Evolutionary conservation across 2,329 filamentous ascomycete genomes (phyloP).

Genomic region (Didymella pinodella): DNA sequence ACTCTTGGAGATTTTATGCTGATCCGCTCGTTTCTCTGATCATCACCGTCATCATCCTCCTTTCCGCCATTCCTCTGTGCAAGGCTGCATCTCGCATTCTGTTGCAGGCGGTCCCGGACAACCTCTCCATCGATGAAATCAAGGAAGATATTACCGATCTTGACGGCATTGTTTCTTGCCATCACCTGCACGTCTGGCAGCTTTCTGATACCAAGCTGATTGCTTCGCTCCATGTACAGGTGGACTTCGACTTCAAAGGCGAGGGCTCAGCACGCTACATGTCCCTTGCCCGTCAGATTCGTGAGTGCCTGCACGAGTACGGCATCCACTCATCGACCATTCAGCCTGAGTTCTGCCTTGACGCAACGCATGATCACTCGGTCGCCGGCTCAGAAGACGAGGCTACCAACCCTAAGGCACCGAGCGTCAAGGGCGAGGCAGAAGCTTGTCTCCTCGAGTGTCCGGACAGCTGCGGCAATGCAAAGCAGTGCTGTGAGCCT

Average conservation of each 20-base stretch:
- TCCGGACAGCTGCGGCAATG: constrained; percentile 53
- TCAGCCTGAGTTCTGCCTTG: constrained; percentile 79
- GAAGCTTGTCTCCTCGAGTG: constrained; percentile 55
- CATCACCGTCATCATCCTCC: constrained; percentile 81
- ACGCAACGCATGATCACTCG: constrained; percentile 55
- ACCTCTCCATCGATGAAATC: constrained; percentile 88
- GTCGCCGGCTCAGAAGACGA: constrained; percentile 45
- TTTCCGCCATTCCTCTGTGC: constrained; percentile 79
- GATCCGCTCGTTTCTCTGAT: constrained; percentile 92
- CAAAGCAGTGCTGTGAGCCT: constrained; percentile 54
- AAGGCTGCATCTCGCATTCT: constrained; percentile 85
- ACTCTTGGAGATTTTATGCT: constrained; percentile 82
- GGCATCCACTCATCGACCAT: constrained; percentile 98
- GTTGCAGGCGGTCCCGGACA: constrained; percentile 89
- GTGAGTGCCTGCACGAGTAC: constrained; percentile 90
- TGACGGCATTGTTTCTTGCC: constrained; percentile 85
- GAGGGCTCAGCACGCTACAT: constrained; percentile 84
- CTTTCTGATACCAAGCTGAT: constrained; percentile 94
- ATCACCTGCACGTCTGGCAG: constrained; percentile 98
- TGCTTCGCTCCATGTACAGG: constrained; percentile 90
- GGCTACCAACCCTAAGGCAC: constrained; percentile 43
- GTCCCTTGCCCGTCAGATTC: constrained; percentile 81
- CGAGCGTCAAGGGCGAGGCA: constrained; percentile 47
- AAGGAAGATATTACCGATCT: constrained; percentile 88
- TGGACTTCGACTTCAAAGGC: constrained; percentile 87